Conservation (phyloP, 75 land plant species). For the Picea sitchensis region DNA sequence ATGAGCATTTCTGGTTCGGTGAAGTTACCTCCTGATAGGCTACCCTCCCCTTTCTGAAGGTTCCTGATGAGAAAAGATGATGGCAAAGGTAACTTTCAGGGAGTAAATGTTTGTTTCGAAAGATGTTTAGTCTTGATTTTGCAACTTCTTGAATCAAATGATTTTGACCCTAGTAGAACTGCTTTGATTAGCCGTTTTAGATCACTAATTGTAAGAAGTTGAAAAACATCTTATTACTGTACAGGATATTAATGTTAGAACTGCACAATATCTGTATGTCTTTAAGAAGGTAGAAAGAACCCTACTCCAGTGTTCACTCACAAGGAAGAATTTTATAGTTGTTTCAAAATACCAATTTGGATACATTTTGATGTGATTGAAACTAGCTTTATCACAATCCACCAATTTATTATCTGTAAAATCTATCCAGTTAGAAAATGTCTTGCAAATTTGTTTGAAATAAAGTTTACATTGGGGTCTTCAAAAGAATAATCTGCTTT, state of each 20-base stretch:
- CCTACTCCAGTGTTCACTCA: too few species aligned
- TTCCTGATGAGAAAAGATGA: too few species aligned
- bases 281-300: too few species aligned
- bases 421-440: background rate
- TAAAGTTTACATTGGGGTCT: background rate
- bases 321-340: too few species aligned
- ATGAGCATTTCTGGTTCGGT: too few species aligned
- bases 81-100: too few species aligned
- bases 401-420: background rate
- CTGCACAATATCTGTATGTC: background rate
- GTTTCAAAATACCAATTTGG: background rate
- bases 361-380: background rate
- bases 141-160: too few species aligned
- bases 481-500: too few species aligned
- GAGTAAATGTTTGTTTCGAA: too few species aligned
- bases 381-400: background rate
- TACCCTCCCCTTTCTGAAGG: too few species aligned
- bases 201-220: background rate
- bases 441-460: background rate
- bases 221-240: background rate
- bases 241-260: background rate
- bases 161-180: background rate
- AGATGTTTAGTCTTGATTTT: too few species aligned
- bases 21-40: too few species aligned
- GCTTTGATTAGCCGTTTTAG: background rate